These are phyloP conservation scores for Diplodia mutila DNA, from an alignment of 2,329 filamentous ascomycete genomes.

Conservation along the genomic window DNA sequence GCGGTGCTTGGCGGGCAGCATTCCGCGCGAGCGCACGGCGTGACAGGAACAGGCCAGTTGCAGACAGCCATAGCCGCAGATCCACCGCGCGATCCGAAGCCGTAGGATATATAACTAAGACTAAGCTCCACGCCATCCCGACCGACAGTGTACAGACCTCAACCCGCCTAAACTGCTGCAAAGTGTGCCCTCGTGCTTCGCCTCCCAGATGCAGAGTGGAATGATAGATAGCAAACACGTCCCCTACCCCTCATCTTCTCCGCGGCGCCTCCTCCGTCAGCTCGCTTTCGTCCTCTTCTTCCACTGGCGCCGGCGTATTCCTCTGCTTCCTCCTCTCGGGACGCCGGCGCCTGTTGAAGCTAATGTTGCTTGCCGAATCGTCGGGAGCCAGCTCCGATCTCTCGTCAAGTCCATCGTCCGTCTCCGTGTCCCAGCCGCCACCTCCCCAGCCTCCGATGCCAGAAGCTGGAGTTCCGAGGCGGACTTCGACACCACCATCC, in stretches of 20 bases:
- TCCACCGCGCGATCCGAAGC: neutral
- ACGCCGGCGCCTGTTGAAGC: conserved; percentile 68
- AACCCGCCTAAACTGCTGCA: conserved; percentile 6
- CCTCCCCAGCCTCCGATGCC: conserved; percentile 35
- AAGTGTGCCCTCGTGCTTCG: neutral
- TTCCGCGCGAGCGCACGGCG: neutral
- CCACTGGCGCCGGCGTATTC: conserved; percentile 72
- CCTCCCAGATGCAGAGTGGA: conserved; percentile 15
- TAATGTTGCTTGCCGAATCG: conserved; percentile 80
- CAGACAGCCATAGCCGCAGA: conserved; percentile 5
- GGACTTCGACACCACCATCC: conserved; percentile 46
- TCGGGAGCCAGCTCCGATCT: conserved; percentile 68
- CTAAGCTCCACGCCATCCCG: neutral
- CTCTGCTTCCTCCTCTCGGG: conserved; percentile 71
- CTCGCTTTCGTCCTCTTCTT: conserved; percentile 63
- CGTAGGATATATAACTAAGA: conserved; percentile 23
- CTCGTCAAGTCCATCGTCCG: conserved; percentile 41
- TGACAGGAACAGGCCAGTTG: conserved; percentile 17
- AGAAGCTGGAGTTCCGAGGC: conserved; percentile 57
- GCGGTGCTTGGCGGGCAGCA: neutral
- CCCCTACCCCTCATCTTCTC: neutral
- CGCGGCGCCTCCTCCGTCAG: conserved; percentile 15
- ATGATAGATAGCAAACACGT: neutral
- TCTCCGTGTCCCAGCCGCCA: conserved; percentile 39
- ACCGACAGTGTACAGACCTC: neutral